phyloP scores from a whole-genome alignment of 2,329 filamentous ascomycete species.

The Penicillium sp. region DNA sequence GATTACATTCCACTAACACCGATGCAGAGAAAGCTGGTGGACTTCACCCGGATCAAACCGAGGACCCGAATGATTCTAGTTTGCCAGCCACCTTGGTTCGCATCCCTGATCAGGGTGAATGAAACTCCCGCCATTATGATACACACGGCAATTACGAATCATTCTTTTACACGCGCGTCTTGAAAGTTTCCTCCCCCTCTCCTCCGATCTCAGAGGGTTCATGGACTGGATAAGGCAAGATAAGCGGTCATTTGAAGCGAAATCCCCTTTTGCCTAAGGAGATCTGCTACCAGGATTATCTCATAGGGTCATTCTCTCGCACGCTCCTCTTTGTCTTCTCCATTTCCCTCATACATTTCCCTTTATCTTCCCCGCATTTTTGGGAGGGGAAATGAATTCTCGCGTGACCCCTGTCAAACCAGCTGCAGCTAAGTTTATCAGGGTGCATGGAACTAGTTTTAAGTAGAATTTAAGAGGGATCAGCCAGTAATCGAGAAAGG shows the following conservation, averaged over 20 bases:
- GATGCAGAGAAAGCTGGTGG: slow-evolving; percentile 28
- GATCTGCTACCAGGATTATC: neutral
- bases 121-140: slow-evolving; percentile 5
- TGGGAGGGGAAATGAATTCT: neutral
- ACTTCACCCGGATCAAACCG: slow-evolving; percentile 16
- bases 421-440: slow-evolving; percentile 2
- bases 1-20: neutral
- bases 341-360: neutral
- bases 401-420: neutral
- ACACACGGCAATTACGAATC: neutral
- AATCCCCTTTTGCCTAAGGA: neutral
- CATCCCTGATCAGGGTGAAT: slow-evolving; percentile 35
- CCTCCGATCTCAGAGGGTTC: too few relatives aligned
- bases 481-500: too few relatives aligned
- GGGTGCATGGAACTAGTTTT: neutral
- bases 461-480: neutral
- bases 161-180: neutral
- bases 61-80: slow-evolving; percentile 68
- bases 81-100: slow-evolving; percentile 46
- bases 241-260: neutral
- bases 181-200: neutral
- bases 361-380: slow-evolving; percentile 3
- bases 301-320: neutral
- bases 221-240: neutral
- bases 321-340: neutral